phyloP scores from a whole-genome alignment of 208 protist genomes.

The Zelonia costaricensis region DNA sequence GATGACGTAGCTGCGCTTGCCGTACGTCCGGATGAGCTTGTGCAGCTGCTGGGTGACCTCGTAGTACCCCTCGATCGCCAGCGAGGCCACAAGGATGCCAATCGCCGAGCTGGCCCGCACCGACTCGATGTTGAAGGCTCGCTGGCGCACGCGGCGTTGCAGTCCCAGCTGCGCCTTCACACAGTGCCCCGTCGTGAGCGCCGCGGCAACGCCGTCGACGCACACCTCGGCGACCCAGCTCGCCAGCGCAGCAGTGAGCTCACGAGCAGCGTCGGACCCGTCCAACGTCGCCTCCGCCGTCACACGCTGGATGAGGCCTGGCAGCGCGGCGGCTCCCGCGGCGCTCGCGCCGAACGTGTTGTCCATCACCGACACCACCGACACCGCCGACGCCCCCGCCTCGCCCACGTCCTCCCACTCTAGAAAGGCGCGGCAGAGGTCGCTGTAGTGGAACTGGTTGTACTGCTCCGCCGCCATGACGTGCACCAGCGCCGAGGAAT shows the following conservation, averaged over 20 bases:
- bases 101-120: constrained; percentile 75
- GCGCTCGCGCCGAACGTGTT: constrained; percentile 32
- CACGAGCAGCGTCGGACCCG: background rate
- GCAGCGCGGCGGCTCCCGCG: background rate
- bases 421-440: constrained; percentile 38
- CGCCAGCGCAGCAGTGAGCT: background rate
- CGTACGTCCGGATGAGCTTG: constrained; percentile 58
- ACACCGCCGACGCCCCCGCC: background rate
- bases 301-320: background rate
- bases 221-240: constrained; percentile 3
- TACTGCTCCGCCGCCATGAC: constrained; percentile 65
- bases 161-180: constrained; percentile 24
- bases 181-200: constrained; percentile 19
- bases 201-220: constrained; percentile 9
- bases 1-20: constrained; percentile 86
- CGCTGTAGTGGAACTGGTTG: constrained; percentile 71
- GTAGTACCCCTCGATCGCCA: constrained; percentile 83
- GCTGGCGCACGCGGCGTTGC: constrained; percentile 64
- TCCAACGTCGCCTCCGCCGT: background rate
- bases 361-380: constrained; percentile 52
- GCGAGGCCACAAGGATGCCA: constrained; percentile 85
- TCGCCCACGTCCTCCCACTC: constrained; percentile 28
- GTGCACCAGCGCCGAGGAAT: constrained; percentile 49
- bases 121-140: constrained; percentile 81
- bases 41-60: constrained; percentile 75